These are phyloP conservation scores for Apophysomyces ossiformis DNA, from an alignment of 371 early-diverging fungal species.

Conservation along the genomic window DNA sequence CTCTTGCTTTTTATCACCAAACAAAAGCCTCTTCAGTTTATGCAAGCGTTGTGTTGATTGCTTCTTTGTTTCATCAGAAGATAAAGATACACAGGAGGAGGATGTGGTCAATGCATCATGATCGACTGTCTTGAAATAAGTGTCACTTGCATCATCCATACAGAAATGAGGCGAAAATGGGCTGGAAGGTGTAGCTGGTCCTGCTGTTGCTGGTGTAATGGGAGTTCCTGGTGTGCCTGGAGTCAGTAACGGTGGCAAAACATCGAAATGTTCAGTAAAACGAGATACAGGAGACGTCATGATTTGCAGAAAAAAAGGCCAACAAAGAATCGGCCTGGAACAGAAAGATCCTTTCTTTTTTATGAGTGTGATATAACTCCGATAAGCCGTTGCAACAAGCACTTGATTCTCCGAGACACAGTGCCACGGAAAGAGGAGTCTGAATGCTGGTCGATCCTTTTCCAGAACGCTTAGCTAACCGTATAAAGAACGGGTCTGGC, in stretches of 20 bases:
- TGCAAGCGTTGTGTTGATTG: conserved; percentile 1
- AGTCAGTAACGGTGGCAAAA: conserved; percentile 55
- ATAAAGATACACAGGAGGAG: background rate
- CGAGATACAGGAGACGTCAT: conserved; percentile 23
- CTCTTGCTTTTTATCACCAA: conserved; percentile 2
- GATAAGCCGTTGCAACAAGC: background rate
- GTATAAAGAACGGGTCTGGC: no score
- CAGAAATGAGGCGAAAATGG: background rate
- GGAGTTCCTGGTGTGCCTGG: conserved; percentile 92
- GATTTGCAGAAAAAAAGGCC: no score
- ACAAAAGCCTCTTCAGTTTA: conserved; percentile 1
- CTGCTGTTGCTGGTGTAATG: conserved; percentile 97
- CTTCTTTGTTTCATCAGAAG: background rate
- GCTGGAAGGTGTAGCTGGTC: conserved; percentile 88
- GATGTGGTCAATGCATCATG: background rate
- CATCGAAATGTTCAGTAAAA: conserved; percentile 28
- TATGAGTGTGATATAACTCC: background rate
- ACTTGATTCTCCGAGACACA: background rate
- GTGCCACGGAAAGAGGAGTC: background rate
- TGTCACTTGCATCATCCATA: background rate
- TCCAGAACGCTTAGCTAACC: no score
- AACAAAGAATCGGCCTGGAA: background rate
- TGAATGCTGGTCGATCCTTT: no score
- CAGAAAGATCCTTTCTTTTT: background rate
- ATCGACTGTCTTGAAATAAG: conserved; percentile 1